A percentile compares a stretch with the other conserved stretches of the same genome.
Conservation (phyloP, 1,139 yeast species). For the Saccharomyces hybrid region DNA sequence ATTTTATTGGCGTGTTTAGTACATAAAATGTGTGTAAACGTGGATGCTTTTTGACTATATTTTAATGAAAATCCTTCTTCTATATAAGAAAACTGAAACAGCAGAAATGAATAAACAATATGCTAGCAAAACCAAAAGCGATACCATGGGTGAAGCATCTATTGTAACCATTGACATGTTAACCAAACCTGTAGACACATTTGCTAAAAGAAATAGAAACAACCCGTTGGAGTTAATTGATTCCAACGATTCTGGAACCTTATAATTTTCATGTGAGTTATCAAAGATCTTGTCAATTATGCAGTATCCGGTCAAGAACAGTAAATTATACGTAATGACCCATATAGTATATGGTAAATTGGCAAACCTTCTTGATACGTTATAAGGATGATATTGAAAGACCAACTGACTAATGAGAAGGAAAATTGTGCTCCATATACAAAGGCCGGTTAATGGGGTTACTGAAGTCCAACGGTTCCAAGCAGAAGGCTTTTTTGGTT, state of each 20-base stretch:
- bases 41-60: slow-evolving; percentile 13
- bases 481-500: slow-evolving; percentile 3
- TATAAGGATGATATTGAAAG: slow-evolving; percentile 40
- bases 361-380: slow-evolving; percentile 78
- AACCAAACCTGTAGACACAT: slow-evolving; percentile 69
- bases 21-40: neutral
- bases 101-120: slow-evolving; percentile 36
- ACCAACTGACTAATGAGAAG: slow-evolving; percentile 35
- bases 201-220: slow-evolving; percentile 64
- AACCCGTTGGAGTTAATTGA: slow-evolving; percentile 76
- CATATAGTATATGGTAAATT: slow-evolving; percentile 78
- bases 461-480: slow-evolving; percentile 38
- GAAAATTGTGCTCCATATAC: slow-evolving; percentile 38
- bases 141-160: slow-evolving; percentile 33
- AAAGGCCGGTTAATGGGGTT: slow-evolving; percentile 45
- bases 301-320: slow-evolving; percentile 48
- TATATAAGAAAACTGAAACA: slow-evolving; percentile 25
- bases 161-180: slow-evolving; percentile 71
- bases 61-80: slow-evolving; percentile 29
- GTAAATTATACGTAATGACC: slow-evolving; percentile 78
- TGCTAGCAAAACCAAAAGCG: slow-evolving; percentile 35
- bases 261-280: slow-evolving; percentile 24
- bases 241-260: slow-evolving; percentile 49
- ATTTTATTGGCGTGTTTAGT: neutral
- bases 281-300: slow-evolving; percentile 33